These are phyloP conservation scores for Amanita rubescens DNA, from an alignment of 768 basidiomycete species.

Conservation along the genomic window DNA sequence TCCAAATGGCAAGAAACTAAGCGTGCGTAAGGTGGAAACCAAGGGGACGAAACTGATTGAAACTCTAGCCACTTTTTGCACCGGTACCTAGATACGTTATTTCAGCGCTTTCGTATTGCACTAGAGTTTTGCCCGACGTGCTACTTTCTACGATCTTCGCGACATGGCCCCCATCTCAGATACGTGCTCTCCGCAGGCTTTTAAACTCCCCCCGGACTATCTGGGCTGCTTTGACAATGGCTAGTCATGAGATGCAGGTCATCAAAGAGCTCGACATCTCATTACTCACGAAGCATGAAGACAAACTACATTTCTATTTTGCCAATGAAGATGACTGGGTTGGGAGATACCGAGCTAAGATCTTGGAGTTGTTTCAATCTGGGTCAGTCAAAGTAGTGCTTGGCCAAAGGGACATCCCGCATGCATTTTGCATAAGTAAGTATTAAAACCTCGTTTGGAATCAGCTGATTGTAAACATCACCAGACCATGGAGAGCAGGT, in stretches of 20 bases:
- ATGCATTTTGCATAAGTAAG: conserved; percentile 71
- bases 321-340: conserved; percentile 66
- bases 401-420: conserved; percentile 45
- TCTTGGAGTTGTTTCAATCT: conserved; percentile 35
- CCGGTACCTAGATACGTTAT: conserved; percentile 36
- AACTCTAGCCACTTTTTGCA: conserved; percentile 38
- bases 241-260: conserved; percentile 58
- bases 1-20: conserved; percentile 54
- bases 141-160: conserved; percentile 38
- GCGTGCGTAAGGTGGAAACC: conserved; percentile 32
- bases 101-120: conserved; percentile 37
- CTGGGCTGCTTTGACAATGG: conserved; percentile 50
- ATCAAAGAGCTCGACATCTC: conserved; percentile 46
- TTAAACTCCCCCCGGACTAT: conserved; percentile 46
- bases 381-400: conserved; percentile 32
- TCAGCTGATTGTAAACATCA: not conserved
- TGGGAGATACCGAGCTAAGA: conserved; percentile 39
- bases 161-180: conserved; percentile 42
- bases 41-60: not conserved
- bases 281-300: conserved; percentile 32
- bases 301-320: conserved; percentile 46
- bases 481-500: conserved; percentile 47
- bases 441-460: conserved; percentile 5
- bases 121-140: too few species aligned
- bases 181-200: conserved; percentile 39